These are phyloP conservation scores for Magnaporthiopsis rhizophila DNA, from an alignment of 2,329 filamentous ascomycete species.

Conservation along the genomic window DNA sequence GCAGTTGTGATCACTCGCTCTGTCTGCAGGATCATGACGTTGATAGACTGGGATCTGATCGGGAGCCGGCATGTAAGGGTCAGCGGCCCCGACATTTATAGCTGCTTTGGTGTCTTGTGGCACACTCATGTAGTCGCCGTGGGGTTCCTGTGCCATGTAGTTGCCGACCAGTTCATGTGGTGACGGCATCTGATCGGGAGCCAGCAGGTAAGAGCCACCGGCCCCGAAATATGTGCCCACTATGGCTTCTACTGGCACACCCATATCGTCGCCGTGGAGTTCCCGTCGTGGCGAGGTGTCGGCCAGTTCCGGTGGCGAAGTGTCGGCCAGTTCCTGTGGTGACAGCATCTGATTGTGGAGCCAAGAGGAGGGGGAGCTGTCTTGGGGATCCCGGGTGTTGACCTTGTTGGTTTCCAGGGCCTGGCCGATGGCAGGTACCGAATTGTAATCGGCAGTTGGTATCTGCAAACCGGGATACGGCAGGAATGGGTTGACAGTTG, in stretches of 20 bases:
- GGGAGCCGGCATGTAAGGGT: too few species aligned
- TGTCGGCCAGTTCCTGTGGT: neutral
- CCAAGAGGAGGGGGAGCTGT: neutral
- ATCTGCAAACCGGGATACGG: neutral
- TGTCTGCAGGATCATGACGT: neutral
- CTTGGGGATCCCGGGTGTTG: neutral
- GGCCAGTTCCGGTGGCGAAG: too few species aligned
- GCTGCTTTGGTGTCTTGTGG: neutral
- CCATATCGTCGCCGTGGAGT: too few species aligned
- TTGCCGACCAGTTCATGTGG: neutral
- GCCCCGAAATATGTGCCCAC: too few species aligned
- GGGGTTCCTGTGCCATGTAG: too few species aligned
- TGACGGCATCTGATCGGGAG: too few species aligned
- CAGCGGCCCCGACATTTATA: neutral
- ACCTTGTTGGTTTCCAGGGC: neutral
- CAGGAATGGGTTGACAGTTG: neutral
- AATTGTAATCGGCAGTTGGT: neutral
- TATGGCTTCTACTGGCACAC: too few species aligned
- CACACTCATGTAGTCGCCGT: neutral
- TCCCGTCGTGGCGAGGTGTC: too few species aligned
- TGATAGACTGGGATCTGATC: neutral
- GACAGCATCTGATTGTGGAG: too few species aligned
- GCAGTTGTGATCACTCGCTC: constrained; percentile 9
- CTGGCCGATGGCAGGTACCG: neutral
- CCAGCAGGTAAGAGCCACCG: neutral